Conservation (phyloP, 148 eudicot species). For the Camellia granthamiana region DNA sequence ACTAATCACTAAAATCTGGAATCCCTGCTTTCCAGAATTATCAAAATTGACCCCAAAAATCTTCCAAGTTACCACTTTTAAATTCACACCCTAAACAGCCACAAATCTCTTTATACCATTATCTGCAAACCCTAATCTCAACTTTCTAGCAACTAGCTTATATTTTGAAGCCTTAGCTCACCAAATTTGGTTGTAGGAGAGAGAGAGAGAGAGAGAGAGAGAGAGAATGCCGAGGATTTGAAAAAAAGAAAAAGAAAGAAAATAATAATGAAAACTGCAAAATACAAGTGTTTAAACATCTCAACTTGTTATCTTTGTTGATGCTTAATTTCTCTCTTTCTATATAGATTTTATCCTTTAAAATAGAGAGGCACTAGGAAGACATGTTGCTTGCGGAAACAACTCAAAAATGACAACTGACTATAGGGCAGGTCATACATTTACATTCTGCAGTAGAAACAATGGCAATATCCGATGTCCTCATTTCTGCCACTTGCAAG, state of each 20-base stretch:
- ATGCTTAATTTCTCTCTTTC: too few species aligned
- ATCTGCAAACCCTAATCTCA: background rate
- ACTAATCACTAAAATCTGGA: background rate
- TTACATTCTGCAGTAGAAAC: too few species aligned
- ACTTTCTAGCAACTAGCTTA: background rate
- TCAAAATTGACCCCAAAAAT: background rate
- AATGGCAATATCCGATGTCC: too few species aligned
- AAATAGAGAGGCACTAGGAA: too few species aligned
- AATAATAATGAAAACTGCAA: background rate
- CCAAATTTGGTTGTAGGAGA: background rate
- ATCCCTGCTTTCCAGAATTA: background rate
- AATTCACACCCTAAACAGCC: background rate
- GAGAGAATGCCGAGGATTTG: background rate
- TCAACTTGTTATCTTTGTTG: background rate
- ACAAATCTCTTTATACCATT: background rate
- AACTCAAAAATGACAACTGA: too few species aligned
- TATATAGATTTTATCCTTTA: too few species aligned
- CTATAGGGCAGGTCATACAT: too few species aligned
- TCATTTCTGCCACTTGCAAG: too few species aligned
- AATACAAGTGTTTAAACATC: background rate
- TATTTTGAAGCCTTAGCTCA: background rate
- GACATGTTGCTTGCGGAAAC: too few species aligned
- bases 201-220: background rate
- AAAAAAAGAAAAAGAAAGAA: too few species aligned
- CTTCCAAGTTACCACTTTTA: too few species aligned